Conservation (phyloP, 2,329 filamentous ascomycete genomes). For the Aspergillus aculeatinus region DNA sequence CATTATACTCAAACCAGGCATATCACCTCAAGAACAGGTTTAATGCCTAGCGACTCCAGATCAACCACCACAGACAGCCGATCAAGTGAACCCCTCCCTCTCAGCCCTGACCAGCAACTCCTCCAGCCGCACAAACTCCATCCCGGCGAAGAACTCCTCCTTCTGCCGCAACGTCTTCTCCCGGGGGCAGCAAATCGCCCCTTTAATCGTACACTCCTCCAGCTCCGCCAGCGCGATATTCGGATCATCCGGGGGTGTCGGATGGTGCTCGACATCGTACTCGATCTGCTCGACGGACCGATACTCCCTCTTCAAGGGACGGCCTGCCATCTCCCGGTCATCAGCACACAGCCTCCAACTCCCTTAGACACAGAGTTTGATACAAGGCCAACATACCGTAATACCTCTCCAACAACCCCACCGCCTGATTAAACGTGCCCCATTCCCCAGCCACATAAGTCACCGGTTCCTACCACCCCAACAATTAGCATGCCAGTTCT, state of each 20-base stretch:
- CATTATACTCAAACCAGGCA: too few species aligned
- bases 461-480: not conserved
- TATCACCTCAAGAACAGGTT: too few species aligned
- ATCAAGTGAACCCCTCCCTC: not conserved
- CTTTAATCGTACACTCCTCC: slow-evolving; percentile 1
- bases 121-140: not conserved
- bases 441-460: slow-evolving; percentile 1
- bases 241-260: not conserved
- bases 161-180: not conserved
- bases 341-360: not conserved
- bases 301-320: not conserved
- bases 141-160: not conserved
- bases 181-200: slow-evolving; percentile 1
- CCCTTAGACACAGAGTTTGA: too few species aligned
- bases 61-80: not conserved
- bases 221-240: not conserved
- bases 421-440: slow-evolving; percentile 7
- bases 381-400: not conserved
- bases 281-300: not conserved
- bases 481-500: not conserved
- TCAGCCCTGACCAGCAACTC: not conserved
- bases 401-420: not conserved
- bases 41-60: too few species aligned
- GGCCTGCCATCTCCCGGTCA: not conserved
- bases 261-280: not conserved